Evolutionary conservation across 2,329 filamentous ascomycete species (phyloP).

Genomic region (Fusarium acutatum): DNA sequence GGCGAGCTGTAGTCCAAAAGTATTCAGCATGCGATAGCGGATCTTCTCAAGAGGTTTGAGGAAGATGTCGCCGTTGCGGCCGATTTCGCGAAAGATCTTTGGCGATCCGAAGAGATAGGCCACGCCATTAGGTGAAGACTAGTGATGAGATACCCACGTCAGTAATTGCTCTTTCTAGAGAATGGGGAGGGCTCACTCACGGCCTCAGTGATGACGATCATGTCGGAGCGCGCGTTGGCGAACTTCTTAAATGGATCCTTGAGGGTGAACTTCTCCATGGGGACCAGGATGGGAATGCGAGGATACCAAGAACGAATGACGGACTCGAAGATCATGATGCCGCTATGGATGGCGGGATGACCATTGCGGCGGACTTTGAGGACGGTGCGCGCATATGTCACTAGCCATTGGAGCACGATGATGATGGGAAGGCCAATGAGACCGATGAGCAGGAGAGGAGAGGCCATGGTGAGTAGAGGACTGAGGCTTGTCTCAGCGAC

Average conservation of each 20-base stretch:
- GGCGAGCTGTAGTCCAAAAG: not conserved
- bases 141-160: fast-evolving
- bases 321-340: not conserved
- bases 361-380: not conserved
- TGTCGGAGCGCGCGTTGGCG: not conserved
- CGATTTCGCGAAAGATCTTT: not conserved
- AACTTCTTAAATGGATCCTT: not conserved
- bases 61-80: not conserved
- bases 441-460: not conserved
- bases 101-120: not conserved
- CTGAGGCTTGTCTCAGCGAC: not conserved
- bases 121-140: not conserved
- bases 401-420: not conserved
- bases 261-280: not conserved
- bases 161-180: fast-evolving
- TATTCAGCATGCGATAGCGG: not conserved
- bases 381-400: not conserved
- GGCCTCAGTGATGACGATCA: not conserved
- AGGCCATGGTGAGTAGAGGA: not conserved
- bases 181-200: not conserved
- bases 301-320: not conserved
- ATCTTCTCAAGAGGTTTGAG: not conserved
- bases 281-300: not conserved
- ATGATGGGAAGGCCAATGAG: not conserved
- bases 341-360: not conserved